phyloP scores from a whole-genome alignment of 306 rosid species.

The Medicago arabica region DNA sequence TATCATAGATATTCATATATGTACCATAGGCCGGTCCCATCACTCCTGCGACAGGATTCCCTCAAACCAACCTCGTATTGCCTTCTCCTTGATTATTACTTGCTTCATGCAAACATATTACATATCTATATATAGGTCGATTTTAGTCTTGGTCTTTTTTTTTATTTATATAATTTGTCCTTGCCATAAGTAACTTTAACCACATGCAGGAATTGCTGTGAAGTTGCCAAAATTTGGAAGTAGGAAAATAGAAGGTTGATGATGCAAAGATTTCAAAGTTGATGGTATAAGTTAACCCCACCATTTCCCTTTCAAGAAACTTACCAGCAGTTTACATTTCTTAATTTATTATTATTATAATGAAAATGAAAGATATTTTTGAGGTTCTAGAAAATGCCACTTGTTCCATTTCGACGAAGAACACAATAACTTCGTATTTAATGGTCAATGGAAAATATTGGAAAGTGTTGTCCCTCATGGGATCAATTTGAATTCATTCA shows the following conservation, averaged over 20 bases:
- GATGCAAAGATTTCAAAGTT: neutral
- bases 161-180: neutral
- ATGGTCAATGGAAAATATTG: neutral
- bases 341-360: neutral
- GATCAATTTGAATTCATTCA: neutral
- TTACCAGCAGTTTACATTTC: constrained; percentile 22
- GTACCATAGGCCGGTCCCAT: constrained; percentile 10
- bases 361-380: neutral
- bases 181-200: neutral
- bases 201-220: constrained; percentile 33
- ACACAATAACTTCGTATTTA: neutral
- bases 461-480: neutral
- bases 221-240: constrained; percentile 26
- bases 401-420: neutral
- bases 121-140: constrained; percentile 29
- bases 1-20: neutral
- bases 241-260: neutral
- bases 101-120: neutral
- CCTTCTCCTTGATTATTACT: neutral
- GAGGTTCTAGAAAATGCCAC: neutral
- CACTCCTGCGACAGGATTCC: constrained; percentile 47
- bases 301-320: constrained; percentile 22
- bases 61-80: neutral
- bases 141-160: neutral
- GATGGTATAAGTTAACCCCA: neutral